A percentile compares a stretch with the other conserved stretches of the same genome.
Evolutionary conservation across 768 basidiomycete genomes (phyloP).

Genomic region (Calocybe indica): DNA sequence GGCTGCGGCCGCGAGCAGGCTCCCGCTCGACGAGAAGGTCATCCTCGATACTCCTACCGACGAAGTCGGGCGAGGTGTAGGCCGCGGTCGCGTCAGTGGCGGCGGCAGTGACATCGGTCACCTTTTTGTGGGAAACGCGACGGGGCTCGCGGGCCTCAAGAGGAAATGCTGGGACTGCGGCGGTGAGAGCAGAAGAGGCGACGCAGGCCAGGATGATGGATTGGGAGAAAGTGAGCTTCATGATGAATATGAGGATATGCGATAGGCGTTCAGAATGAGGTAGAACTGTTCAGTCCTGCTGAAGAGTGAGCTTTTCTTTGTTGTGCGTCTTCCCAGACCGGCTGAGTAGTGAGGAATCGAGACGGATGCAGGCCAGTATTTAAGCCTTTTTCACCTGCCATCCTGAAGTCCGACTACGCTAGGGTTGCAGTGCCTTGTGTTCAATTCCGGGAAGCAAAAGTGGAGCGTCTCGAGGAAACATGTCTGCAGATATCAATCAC

Average conservation of each 20-base stretch:
- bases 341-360: not conserved
- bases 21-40: slow-evolving; percentile 1
- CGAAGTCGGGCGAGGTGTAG: not conserved
- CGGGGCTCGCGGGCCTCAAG: slow-evolving; percentile 2
- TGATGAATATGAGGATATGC: not conserved
- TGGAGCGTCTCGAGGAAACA: too few species aligned
- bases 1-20: slow-evolving; percentile 1
- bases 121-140: not conserved
- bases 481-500: too few species aligned
- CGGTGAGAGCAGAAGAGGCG: slow-evolving; percentile 6
- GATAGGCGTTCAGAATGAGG: not conserved
- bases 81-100: not conserved
- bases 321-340: slow-evolving; percentile 3
- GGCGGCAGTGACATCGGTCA: slow-evolving; percentile 3
- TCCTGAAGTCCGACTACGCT: too few species aligned
- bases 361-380: too few species aligned
- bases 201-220: slow-evolving; percentile 7
- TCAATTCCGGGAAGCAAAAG: too few species aligned
- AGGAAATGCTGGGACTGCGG: not conserved
- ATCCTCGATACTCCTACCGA: not conserved
- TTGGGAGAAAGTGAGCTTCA: slow-evolving; percentile 8
- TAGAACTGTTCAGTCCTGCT: not conserved
- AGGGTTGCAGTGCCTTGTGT: too few species aligned
- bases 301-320: too few species aligned
- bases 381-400: too few species aligned